These are phyloP conservation scores for Carex scoparia DNA, from an alignment of 176 grass and related monocot species.

Conservation along the genomic window DNA sequence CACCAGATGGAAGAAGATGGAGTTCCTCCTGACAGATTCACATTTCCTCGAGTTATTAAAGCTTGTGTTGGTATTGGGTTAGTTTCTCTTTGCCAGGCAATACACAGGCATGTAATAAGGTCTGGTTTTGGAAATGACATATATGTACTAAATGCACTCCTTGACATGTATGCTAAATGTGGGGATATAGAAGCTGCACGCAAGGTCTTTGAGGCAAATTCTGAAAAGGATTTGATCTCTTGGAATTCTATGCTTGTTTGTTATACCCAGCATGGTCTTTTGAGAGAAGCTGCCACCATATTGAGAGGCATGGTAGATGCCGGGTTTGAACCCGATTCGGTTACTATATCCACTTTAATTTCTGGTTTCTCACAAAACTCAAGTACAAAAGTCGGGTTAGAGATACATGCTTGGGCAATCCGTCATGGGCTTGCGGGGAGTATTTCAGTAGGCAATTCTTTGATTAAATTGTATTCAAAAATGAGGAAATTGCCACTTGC, in stretches of 20 bases:
- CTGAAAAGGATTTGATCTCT: conserved; percentile 25
- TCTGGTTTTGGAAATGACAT: conserved; percentile 36
- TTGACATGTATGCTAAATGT: conserved; percentile 51
- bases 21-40: conserved; percentile 40
- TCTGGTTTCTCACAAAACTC: not conserved
- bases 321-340: conserved; percentile 16
- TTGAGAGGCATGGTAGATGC: conserved; percentile 37
- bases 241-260: conserved; percentile 55
- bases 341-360: conserved; percentile 33
- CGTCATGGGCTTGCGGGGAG: conserved; percentile 36
- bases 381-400: conserved; percentile 20
- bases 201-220: conserved; percentile 39
- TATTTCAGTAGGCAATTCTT: conserved; percentile 33
- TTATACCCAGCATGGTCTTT: conserved; percentile 34
- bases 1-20: conserved; percentile 71
- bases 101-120: conserved; percentile 50
- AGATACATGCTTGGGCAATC: conserved; percentile 62
- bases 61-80: conserved; percentile 41
- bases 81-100: conserved; percentile 25
- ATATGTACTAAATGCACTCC: conserved; percentile 39
- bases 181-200: conserved; percentile 43
- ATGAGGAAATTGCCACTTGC: conserved; percentile 26
- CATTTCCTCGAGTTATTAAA: conserved; percentile 41
- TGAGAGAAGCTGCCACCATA: conserved; percentile 20
- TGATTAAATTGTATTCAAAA: conserved; percentile 45